Conservation (phyloP, 2,329 filamentous ascomycete genomes). For the Fusarium torreyae region DNA sequence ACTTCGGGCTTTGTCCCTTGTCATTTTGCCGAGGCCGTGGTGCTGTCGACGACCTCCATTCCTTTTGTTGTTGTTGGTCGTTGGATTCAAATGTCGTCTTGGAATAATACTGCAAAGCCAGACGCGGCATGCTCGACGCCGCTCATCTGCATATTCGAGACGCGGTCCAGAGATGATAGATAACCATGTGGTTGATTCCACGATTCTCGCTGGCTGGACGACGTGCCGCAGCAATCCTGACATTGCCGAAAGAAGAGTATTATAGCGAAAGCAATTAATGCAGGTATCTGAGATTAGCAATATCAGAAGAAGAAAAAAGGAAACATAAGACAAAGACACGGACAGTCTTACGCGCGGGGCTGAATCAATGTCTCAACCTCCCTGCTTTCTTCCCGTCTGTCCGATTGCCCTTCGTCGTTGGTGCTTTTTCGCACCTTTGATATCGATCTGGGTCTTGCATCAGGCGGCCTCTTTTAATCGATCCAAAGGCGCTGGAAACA, state of each 20-base stretch:
- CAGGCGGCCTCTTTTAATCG: neutral
- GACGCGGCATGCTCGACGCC: neutral
- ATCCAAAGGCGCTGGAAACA: neutral
- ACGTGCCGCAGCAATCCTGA: conserved; percentile 10
- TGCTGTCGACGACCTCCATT: neutral
- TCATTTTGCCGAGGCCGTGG: neutral
- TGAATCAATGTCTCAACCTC: conserved; percentile 31
- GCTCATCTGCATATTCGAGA: conserved; percentile 14
- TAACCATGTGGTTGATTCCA: conserved; percentile 21
- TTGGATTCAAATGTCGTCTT: neutral
- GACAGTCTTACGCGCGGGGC: conserved; percentile 3
- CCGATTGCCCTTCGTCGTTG: neutral
- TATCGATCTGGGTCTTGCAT: neutral
- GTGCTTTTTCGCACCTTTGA: conserved; percentile 8
- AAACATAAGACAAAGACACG: conserved; percentile 2
- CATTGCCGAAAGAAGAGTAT: neutral
- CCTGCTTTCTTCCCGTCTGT: conserved; percentile 22
- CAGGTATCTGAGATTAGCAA: neutral
- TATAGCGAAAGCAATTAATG: neutral
- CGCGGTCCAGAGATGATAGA: neutral
- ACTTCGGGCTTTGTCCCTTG: neutral
- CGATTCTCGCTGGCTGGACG: conserved; percentile 31
- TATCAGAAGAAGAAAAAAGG: neutral
- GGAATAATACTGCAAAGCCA: neutral
- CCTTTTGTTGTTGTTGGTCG: neutral